Evolutionary conservation across 805 yeast species (phyloP).

Genomic region (Metschnikowia amazonensis): DNA sequence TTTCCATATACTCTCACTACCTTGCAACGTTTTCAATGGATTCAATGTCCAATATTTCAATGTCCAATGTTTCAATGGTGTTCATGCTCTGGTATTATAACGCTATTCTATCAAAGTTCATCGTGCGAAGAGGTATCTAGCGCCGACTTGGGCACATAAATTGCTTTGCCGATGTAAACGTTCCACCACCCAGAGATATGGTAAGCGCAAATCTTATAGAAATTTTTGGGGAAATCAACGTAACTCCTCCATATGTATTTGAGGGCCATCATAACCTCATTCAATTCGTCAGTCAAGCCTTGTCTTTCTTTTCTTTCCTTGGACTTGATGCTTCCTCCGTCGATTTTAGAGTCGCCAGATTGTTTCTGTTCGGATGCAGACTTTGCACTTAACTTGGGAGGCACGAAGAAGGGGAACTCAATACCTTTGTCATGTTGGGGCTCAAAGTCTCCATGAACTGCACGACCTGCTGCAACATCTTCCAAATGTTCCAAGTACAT

Average conservation of each 20-base stretch:
- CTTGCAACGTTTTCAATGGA: too few relatives aligned
- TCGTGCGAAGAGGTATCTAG: slow-evolving; percentile 10
- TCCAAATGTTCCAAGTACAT: slow-evolving; percentile 45
- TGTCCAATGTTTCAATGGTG: too few relatives aligned
- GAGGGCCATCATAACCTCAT: slow-evolving; percentile 55
- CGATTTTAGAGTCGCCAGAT: background rate
- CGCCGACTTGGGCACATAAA: slow-evolving; percentile 17
- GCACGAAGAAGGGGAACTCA: slow-evolving; percentile 35
- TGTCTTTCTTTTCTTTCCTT: slow-evolving; percentile 7
- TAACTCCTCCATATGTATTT: slow-evolving; percentile 66
- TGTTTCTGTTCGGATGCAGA: background rate
- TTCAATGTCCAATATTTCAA: too few relatives aligned
- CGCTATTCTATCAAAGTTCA: slow-evolving; percentile 14
- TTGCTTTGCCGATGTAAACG: slow-evolving; percentile 58
- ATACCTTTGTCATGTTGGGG: slow-evolving; percentile 30
- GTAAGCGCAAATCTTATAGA: slow-evolving; percentile 48
- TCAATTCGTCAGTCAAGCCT: slow-evolving; percentile 41
- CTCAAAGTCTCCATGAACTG: slow-evolving; percentile 41
- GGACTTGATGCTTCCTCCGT: slow-evolving; percentile 11
- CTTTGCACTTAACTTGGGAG: background rate
- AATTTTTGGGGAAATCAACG: slow-evolving; percentile 59
- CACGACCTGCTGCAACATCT: slow-evolving; percentile 37
- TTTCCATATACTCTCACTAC: too few relatives aligned
- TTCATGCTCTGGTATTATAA: background rate
- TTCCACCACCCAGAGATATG: slow-evolving; percentile 65